Conservation (phyloP, 371 early-diverging fungal species). For the Syncephalis fuscata region DNA sequence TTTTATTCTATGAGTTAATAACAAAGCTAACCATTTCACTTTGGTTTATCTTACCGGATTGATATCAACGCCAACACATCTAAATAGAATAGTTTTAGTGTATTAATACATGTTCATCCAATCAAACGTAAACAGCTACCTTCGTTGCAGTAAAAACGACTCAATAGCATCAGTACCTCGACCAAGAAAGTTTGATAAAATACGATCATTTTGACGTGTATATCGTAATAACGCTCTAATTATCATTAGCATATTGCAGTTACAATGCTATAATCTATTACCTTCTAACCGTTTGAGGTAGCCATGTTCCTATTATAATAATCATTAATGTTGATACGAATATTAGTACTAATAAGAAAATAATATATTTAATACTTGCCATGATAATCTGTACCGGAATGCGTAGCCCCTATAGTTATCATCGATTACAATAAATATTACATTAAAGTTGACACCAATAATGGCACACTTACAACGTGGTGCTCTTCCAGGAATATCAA, state of each 20-base stretch:
- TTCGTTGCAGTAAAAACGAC: constrained; percentile 59
- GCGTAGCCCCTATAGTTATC: constrained; percentile 55
- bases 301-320: constrained; percentile 57
- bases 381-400: constrained; percentile 84
- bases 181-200: constrained; percentile 80
- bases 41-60: constrained; percentile 40
- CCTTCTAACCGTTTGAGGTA: constrained; percentile 80
- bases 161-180: constrained; percentile 92
- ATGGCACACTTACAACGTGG: constrained; percentile 62
- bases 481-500: constrained; percentile 77
- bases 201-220: constrained; percentile 52
- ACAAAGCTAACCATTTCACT: neutral
- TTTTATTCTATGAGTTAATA: neutral
- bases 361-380: constrained; percentile 15
- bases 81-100: constrained; percentile 4
- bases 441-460: no score
- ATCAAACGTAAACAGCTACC: no score
- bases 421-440: no score
- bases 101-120: no score
- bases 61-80: constrained; percentile 74
- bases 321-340: neutral
- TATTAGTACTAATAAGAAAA: neutral
- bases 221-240: constrained; percentile 54
- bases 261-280: constrained; percentile 7
- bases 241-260: neutral